Evolutionary conservation across 2,329 filamentous ascomycete species (phyloP), one percentile per base, ranked within the genome.

Genomic region (Waltergamsia citrina): DNA sequence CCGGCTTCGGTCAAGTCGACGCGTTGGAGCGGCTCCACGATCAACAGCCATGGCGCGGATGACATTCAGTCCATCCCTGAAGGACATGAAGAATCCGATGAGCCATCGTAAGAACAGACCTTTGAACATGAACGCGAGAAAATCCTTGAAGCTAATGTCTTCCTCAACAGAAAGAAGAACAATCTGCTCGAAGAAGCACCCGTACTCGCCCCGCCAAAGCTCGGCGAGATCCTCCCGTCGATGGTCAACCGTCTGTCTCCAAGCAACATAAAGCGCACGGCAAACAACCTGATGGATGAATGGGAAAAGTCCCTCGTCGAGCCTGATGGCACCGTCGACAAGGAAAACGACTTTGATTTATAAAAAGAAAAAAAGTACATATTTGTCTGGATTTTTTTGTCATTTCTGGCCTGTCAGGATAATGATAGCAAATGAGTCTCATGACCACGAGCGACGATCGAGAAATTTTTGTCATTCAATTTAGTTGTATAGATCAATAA

Each of bases 211-310:
- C 35, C 20, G 15, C 59, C 59, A 40, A 67, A 63, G 46, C 54
- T 74, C 23, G 67, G 71, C 53, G 63, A 78, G 49, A 52, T 76
- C 38, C 53, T 82, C 19, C 85, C 85, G 61, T 78, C 79, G 32
- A 72, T 81, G 31, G 69, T 93, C 36, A 79, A 78, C 51, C 78
- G 80, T 42, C 60, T 87, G 27, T 73, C 76, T 7, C 83, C 87
- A 0, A 78, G 77, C 44, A 87, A 85, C 47, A 62, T 95, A 45
- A 85, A 86, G 52, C 74, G 78, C 24, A 90, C 85, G 1, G 85
- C 88, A n/a, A 83, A 79, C 23, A 83, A 81, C 41, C 67, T 94
- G 37, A 86, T 95, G 76, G 82, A 79, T 43, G 87, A 94, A 52
- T 94, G 86, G 85, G 90, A 96, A 62, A 85, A 78, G 55, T 60